Evolutionary conservation across 176 grass and related monocot genomes (phyloP).

Genomic region (Panicum miliaceum): DNA sequence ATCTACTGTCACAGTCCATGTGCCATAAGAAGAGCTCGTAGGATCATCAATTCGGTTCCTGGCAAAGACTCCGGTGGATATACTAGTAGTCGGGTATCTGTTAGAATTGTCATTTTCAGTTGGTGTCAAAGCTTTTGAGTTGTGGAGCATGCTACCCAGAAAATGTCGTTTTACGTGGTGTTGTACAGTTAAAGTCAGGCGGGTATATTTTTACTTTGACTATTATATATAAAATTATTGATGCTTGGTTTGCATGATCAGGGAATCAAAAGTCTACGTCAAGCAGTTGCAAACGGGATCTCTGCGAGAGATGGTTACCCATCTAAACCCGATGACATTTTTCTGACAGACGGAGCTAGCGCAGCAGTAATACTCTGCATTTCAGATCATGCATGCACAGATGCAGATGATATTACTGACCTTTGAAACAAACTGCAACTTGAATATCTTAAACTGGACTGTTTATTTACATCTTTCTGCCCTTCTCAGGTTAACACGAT

Average conservation of each 20-base stretch:
- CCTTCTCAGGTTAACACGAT: constrained; percentile 63
- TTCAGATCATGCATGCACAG: background rate
- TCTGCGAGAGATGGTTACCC: constrained; percentile 68
- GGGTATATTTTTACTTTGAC: background rate
- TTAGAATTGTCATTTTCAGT: background rate
- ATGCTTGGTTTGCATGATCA: constrained; percentile 29
- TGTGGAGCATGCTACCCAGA: background rate
- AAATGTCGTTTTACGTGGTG: background rate
- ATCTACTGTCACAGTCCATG: constrained; percentile 50
- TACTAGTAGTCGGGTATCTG: constrained; percentile 58
- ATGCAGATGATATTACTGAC: background rate
- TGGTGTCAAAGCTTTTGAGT: background rate
- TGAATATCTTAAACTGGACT: background rate
- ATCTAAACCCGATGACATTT: constrained; percentile 60
- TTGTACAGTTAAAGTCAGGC: background rate
- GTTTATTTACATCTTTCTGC: background rate
- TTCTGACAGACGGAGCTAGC: constrained; percentile 75
- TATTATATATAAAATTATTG: background rate
- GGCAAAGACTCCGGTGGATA: constrained; percentile 59
- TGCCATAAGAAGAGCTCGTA: constrained; percentile 57
- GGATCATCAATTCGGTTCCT: constrained; percentile 54
- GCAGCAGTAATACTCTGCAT: constrained; percentile 55
- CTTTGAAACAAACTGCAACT: background rate
- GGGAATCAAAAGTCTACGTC: constrained; percentile 60
- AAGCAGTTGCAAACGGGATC: constrained; percentile 68